Evolutionary conservation across 306 rosid species (phyloP).

Genomic region (Pterocarpus macrocarpus): DNA sequence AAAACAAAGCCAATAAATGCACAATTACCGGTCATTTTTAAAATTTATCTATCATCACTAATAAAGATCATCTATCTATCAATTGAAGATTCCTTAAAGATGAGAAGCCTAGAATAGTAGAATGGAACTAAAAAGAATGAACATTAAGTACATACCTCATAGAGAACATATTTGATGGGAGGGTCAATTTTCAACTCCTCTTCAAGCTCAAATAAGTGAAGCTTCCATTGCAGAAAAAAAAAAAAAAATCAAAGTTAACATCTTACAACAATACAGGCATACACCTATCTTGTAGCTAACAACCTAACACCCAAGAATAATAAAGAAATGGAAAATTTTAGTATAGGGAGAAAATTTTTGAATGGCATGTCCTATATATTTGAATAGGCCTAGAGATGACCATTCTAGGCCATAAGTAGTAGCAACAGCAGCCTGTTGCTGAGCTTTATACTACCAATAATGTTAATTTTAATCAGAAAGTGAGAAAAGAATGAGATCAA

Average conservation of each 20-base stretch:
- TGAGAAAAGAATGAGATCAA: background rate
- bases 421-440: too few relatives aligned
- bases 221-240: slow-evolving; percentile 82
- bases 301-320: background rate
- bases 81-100: background rate
- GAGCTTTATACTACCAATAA: background rate
- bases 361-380: background rate
- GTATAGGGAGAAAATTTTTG: background rate
- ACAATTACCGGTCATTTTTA: slow-evolving; percentile 4
- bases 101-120: background rate
- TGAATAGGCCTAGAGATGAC: slow-evolving; percentile 10
- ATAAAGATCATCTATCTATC: background rate
- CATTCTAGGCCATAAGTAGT: slow-evolving; percentile 16
- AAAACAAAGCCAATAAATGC: slow-evolving; percentile 18
- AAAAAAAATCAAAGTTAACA: slow-evolving; percentile 9
- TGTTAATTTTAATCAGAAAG: background rate
- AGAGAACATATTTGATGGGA: slow-evolving; percentile 84
- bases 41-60: background rate
- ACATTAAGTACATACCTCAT: slow-evolving; percentile 62
- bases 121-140: slow-evolving; percentile 23
- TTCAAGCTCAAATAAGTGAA: slow-evolving; percentile 96
- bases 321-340: background rate
- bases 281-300: background rate
- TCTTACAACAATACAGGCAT: slow-evolving; percentile 22
- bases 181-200: slow-evolving; percentile 82